These are phyloP conservation scores for Neurospora sublineolata DNA, from an alignment of 495 filamentous ascomycete species.

Conservation along the genomic window DNA sequence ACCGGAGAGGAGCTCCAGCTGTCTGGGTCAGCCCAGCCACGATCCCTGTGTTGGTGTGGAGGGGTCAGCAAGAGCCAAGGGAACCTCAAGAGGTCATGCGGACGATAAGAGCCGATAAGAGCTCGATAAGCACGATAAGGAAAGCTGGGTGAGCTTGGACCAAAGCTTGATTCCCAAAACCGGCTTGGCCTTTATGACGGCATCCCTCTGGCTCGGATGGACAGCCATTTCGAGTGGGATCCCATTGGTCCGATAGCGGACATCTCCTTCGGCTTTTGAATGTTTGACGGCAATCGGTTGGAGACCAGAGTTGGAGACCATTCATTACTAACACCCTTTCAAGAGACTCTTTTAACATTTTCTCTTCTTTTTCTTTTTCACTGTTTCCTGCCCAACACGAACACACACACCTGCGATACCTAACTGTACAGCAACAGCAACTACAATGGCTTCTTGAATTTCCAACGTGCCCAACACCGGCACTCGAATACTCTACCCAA, in stretches of 20 bases:
- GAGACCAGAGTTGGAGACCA: not conserved
- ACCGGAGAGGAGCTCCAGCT: not conserved
- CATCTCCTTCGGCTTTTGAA: not conserved
- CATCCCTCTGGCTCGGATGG: not conserved
- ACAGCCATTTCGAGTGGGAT: not conserved
- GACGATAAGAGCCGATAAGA: not conserved
- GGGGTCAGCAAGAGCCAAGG: not conserved
- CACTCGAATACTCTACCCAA: not conserved
- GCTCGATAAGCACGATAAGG: not conserved
- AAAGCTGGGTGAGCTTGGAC: not conserved
- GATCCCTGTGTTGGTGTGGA: not conserved
- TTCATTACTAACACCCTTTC: no score
- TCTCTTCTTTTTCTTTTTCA: not conserved
- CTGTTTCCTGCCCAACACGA: not conserved
- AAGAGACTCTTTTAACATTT: not conserved
- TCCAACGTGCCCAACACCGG: not conserved
- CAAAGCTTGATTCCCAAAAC: not conserved
- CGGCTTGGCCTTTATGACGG: not conserved
- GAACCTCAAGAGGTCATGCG: not conserved
- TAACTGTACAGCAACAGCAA: not conserved
- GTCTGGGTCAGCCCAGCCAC: not conserved
- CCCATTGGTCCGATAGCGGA: not conserved
- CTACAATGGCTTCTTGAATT: not conserved
- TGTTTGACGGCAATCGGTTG: not conserved
- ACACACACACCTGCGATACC: not conserved